phyloP scores from a whole-genome alignment of 2,329 filamentous ascomycete genomes.

The Eutypella sp. region DNA sequence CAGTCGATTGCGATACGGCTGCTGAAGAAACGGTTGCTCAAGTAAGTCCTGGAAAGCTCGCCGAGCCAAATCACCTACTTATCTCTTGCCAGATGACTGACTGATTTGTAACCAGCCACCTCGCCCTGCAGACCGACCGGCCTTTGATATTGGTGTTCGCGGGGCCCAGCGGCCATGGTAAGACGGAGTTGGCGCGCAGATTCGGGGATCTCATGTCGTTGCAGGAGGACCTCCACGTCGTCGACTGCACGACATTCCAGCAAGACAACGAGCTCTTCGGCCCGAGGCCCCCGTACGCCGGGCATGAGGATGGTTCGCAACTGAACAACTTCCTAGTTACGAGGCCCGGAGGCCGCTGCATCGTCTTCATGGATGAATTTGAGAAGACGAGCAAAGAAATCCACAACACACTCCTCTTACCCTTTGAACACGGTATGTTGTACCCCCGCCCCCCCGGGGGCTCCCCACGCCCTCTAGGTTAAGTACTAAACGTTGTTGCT shows the following conservation, averaged over 20 bases:
- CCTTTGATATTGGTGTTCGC: constrained; percentile 38
- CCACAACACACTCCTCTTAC: constrained; percentile 36
- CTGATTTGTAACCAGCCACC: constrained; percentile 21
- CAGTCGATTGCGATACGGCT: constrained; percentile 11
- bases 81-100: constrained; percentile 3
- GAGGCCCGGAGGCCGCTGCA: constrained; percentile 28
- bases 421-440: constrained; percentile 37
- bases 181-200: constrained; percentile 40
- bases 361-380: constrained; percentile 49
- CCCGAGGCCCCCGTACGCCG: constrained; percentile 27
- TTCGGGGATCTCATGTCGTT: constrained; percentile 36
- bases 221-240: constrained; percentile 26
- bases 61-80: not conserved
- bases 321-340: constrained; percentile 43
- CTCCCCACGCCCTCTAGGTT: not conserved
- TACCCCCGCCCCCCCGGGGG: not conserved
- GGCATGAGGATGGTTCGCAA: constrained; percentile 31
- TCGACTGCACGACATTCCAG: constrained; percentile 36
- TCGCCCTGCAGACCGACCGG: constrained; percentile 20
- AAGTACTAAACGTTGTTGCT: too few species aligned
- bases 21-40: constrained; percentile 9
- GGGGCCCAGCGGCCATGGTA: constrained; percentile 44
- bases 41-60: constrained; percentile 4
- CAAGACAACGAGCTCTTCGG: constrained; percentile 39
- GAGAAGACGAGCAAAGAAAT: constrained; percentile 40